Conservation (phyloP, 2,329 filamentous ascomycete species). For the Samsoniella hepiali region DNA sequence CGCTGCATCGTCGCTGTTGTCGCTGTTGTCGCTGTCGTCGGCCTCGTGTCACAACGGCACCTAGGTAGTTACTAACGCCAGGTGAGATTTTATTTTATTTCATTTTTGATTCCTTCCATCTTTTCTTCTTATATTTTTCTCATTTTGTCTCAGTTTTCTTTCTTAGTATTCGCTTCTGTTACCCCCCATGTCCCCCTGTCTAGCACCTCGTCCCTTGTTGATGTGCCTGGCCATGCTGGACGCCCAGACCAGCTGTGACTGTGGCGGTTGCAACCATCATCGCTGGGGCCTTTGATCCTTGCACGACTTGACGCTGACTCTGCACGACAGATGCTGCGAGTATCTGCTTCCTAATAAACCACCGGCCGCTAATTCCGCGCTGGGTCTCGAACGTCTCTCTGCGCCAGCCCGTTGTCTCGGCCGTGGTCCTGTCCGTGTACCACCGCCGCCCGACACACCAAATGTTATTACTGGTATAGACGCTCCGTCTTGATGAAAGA, state of each 20-base stretch:
- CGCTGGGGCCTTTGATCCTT: not conserved
- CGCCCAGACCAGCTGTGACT: not conserved
- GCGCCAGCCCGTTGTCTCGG: constrained; percentile 1
- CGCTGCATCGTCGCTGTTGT: not conserved
- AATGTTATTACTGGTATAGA: not conserved
- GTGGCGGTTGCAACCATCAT: not conserved
- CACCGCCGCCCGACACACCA: not conserved
- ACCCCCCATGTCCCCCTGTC: too few species aligned
- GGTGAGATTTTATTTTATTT: too few species aligned
- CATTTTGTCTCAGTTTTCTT: too few species aligned
- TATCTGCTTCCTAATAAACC: not conserved
- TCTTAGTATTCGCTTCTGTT: too few species aligned
- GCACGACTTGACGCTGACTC: not conserved
- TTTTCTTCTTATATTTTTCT: too few species aligned
- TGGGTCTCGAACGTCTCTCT: not conserved
- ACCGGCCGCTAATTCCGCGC: not conserved
- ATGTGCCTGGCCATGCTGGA: not conserved
- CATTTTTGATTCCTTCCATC: too few species aligned
- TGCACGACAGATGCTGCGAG: not conserved
- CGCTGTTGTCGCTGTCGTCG: too few species aligned
- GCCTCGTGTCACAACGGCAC: too few species aligned
- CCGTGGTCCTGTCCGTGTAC: not conserved
- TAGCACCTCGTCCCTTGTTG: not conserved
- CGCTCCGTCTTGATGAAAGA: not conserved
- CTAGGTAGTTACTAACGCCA: too few species aligned